Base-by-base conservation (phyloP, 202 grass and related monocot genomes). In the Schoenoplectus tabernaemontani region DNA sequence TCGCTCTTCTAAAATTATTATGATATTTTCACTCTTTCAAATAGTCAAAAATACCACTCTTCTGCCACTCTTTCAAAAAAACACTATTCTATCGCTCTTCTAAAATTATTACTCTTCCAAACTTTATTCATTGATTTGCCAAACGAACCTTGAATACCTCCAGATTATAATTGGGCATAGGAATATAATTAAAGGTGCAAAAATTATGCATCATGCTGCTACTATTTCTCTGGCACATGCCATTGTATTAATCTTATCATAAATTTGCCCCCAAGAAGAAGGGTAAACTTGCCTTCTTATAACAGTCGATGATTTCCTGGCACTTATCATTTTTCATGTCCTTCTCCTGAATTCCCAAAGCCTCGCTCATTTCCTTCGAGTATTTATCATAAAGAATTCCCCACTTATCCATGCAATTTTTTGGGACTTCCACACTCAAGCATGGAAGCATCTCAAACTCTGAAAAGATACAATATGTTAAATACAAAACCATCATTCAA, bases 201-300 rank as follows among this genome's bases (percentile, higher is more conserved):
- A 70, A 43, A 44, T 42, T 62, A 64, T 1, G 30, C 7, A 1
- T 64, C 61, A 63, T 38, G 61, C 32, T 64, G 61, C 32, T 38
- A n/a, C 4, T 11, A 37, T 11, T 59, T 64, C 30, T 37, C 30
- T 54, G 10, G 44, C 15, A 11, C 15, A 44, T 75, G 22, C 22
- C 70, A 75, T 50, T 26, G 36, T 30, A 32, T 22, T 59, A 39
- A 57, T 78, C 7, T 59, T 59, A 22, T 42, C 9, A 24, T 23
- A 58, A 58, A 59, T 32, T 78, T 77, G 34, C 6, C 2, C 33
- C 9, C 3, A 3, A 41, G 3, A 3, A 59, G 23, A 20, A 57
- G 24, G 16, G 19, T 76, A 44, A 63, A 53, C 86, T 77, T 88
- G 87, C 92, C 89, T 33, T 50, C 64, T 89, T 95, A 82, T 95